Conservation (phyloP, 2,329 filamentous ascomycete genomes). For the Zalaria obscura region DNA sequence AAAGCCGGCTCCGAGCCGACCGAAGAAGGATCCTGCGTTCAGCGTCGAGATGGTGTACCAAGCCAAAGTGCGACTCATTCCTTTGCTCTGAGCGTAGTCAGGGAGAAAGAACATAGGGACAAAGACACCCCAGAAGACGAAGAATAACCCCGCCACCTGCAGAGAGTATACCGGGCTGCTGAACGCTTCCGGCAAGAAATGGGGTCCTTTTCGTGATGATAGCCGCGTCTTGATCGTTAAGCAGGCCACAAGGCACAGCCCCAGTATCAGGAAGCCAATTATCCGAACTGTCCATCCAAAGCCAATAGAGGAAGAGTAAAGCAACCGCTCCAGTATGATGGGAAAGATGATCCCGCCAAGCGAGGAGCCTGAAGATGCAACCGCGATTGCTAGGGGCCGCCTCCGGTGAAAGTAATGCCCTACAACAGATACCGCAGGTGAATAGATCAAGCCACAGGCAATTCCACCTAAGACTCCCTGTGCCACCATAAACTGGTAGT, state of each 20-base stretch:
- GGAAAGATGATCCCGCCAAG: constrained; percentile 39
- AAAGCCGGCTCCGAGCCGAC: constrained; percentile 18
- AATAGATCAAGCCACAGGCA: constrained; percentile 26
- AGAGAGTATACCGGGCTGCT: constrained; percentile 27
- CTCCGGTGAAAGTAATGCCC: constrained; percentile 33
- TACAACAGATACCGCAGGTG: constrained; percentile 32
- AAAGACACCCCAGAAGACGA: constrained; percentile 16
- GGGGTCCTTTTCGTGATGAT: constrained; percentile 2
- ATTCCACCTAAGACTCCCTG: constrained; percentile 33
- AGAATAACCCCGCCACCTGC: constrained; percentile 30
- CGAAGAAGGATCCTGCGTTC: constrained; percentile 44
- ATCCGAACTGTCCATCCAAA: constrained; percentile 41
- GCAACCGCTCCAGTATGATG: constrained; percentile 31
- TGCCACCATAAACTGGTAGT: constrained; percentile 39
- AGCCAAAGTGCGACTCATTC: constrained; percentile 37
- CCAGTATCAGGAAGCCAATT: constrained; percentile 36
- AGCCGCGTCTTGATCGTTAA: constrained; percentile 1
- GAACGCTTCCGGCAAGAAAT: constrained; percentile 18
- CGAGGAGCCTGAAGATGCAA: constrained; percentile 32
- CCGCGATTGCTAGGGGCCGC: constrained; percentile 31
- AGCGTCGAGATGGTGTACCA: constrained; percentile 52
- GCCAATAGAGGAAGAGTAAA: constrained; percentile 31
- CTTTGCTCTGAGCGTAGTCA: constrained; percentile 38
- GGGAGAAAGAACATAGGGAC: constrained; percentile 42
- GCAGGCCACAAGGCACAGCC: constrained; percentile 22